A percentile compares a stretch with the other conserved stretches of the same genome.
phyloP scores from a whole-genome alignment of 805 yeast species.

The Suhomyces sp. region DNA sequence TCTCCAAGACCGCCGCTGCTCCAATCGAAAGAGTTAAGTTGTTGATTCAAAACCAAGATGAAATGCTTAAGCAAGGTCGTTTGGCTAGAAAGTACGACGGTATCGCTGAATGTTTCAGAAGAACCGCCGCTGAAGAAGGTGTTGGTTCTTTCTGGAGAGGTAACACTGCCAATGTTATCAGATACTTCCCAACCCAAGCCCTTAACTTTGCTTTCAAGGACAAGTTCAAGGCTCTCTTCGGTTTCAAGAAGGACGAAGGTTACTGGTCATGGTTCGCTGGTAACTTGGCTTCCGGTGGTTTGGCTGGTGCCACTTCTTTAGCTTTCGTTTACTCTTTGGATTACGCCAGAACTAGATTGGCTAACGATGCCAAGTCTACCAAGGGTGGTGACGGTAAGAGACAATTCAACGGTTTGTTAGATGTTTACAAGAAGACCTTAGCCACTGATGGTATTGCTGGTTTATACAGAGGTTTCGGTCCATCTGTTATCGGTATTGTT shows the following conservation, averaged over 20 bases:
- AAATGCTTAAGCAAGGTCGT: slow-evolving; percentile 97
- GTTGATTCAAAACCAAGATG: slow-evolving; percentile 96
- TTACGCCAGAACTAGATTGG: slow-evolving; percentile 98
- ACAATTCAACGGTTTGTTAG: slow-evolving; percentile 95
- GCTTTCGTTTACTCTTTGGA: slow-evolving; percentile 94
- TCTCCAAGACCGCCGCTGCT: slow-evolving; percentile 96
- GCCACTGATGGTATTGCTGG: slow-evolving; percentile 97
- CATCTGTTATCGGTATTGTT: slow-evolving; percentile 95
- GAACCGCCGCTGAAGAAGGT: slow-evolving; percentile 95
- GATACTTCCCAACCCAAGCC: slow-evolving; percentile 99
- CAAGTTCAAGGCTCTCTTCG: slow-evolving; percentile 91
- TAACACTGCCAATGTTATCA: slow-evolving; percentile 97
- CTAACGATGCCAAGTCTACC: slow-evolving; percentile 93
- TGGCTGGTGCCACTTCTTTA: slow-evolving; percentile 95
- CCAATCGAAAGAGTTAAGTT: slow-evolving; percentile 97
- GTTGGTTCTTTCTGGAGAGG: slow-evolving; percentile 96
- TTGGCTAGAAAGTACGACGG: slow-evolving; percentile 82
- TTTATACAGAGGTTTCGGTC: slow-evolving; percentile 99
- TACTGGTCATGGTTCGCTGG: slow-evolving; percentile 95
- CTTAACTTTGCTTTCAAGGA: slow-evolving; percentile 98
- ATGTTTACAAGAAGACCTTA: slow-evolving; percentile 93
- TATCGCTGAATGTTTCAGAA: slow-evolving; percentile 88
- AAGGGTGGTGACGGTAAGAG: slow-evolving; percentile 79
- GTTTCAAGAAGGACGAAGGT: slow-evolving; percentile 94
- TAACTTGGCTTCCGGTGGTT: slow-evolving; percentile 98